These are phyloP conservation scores for Salvia rosmarinus DNA, from an alignment of 257 asterid genomes.

Conservation along the genomic window DNA sequence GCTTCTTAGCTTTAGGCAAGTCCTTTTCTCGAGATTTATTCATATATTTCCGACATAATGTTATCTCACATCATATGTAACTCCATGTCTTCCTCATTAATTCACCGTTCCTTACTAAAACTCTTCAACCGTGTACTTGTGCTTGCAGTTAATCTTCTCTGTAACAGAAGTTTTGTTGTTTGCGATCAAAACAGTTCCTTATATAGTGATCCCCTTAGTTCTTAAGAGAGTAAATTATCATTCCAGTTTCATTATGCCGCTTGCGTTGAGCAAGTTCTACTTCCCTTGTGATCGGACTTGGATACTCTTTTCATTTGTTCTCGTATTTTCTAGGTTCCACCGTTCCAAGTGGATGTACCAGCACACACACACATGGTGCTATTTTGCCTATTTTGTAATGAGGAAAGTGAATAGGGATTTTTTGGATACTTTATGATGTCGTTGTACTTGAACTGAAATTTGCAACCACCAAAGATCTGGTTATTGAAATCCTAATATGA, in stretches of 20 bases:
- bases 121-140: background rate
- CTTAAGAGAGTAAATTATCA: background rate
- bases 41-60: background rate
- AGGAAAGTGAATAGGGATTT: background rate
- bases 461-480: background rate
- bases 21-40: constrained; percentile 27
- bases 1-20: no score
- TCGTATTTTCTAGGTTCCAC: background rate
- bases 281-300: background rate
- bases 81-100: background rate
- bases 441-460: background rate
- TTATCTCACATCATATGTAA: background rate
- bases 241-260: background rate
- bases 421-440: constrained; percentile 5
- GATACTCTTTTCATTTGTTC: background rate
- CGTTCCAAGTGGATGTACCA: background rate
- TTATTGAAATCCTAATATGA: background rate
- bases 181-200: background rate
- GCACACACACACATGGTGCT: background rate
- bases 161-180: background rate
- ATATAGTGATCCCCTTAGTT: background rate
- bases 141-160: background rate
- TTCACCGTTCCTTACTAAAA: background rate
- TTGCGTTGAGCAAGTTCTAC: background rate
- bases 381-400: background rate